phyloP scores from a whole-genome alignment of 1,284 basidiomycete species.

The Schizophyllum amplum region DNA sequence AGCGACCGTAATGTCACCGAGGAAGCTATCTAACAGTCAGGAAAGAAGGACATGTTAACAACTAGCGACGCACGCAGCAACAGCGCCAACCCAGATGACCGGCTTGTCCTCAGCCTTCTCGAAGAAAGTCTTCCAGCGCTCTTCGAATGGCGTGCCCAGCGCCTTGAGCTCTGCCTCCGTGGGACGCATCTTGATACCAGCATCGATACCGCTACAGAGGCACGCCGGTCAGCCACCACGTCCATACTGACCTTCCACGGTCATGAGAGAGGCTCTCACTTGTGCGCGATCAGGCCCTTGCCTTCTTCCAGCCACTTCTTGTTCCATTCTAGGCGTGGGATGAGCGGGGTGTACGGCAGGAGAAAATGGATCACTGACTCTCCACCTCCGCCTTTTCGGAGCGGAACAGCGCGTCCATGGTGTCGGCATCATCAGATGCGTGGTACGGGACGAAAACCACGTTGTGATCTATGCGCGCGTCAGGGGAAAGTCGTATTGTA shows the following conservation, averaged over 20 bases:
- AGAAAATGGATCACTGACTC: constrained; percentile 18
- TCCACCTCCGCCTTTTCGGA: constrained; percentile 25
- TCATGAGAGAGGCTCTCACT: constrained; percentile 26
- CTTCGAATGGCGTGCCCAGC: constrained; percentile 35
- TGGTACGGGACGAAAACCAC: constrained; percentile 26
- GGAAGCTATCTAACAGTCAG: constrained; percentile 16
- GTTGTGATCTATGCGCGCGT: constrained; percentile 34
- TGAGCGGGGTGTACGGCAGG: constrained; percentile 3
- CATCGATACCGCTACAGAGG: constrained; percentile 31
- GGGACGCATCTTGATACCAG: constrained; percentile 43
- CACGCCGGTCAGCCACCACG: not conserved
- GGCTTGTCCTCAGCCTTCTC: constrained; percentile 40
- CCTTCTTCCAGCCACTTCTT: constrained; percentile 36
- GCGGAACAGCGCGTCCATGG: constrained; percentile 34
- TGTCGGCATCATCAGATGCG: constrained; percentile 30
- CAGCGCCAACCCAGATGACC: constrained; percentile 26
- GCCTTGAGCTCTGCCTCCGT: constrained; percentile 30
- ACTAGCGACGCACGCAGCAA: constrained; percentile 5
- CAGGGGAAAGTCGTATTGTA: not conserved
- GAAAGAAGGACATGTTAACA: constrained; percentile 15
- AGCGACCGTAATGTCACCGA: constrained; percentile 18
- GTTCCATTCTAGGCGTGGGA: constrained; percentile 24
- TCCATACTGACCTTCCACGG: not conserved
- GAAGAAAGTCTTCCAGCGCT: constrained; percentile 35
- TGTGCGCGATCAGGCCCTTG: constrained; percentile 40